Evolutionary conservation across 768 basidiomycete species (phyloP).

Genomic region (Chlorophyllum brunneum): DNA sequence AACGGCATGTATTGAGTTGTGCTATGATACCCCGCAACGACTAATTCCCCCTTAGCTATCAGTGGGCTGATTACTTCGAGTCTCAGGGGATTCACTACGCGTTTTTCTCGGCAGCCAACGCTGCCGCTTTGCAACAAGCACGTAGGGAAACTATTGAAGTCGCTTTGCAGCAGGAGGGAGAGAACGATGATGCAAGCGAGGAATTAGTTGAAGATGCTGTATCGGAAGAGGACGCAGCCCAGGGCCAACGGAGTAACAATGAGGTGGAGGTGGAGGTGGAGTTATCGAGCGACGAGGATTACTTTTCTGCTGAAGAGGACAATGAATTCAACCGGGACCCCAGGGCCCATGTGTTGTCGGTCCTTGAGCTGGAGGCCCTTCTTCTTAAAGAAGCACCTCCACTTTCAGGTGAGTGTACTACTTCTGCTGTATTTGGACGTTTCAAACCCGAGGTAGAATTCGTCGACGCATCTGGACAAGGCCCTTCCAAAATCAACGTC

Average conservation of each 20-base stretch:
- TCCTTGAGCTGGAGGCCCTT: constrained; percentile 82
- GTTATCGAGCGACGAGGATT: constrained; percentile 35
- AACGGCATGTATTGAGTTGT: constrained; percentile 53
- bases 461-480: constrained; percentile 48
- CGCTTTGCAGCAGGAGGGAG: constrained; percentile 15
- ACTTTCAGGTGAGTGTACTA: constrained; percentile 48
- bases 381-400: constrained; percentile 72
- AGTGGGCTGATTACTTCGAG: constrained; percentile 94
- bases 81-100: constrained; percentile 70
- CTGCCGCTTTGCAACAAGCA: constrained; percentile 77
- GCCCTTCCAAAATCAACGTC: constrained; percentile 65
- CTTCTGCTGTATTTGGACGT: neutral
- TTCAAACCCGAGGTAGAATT: constrained; percentile 44
- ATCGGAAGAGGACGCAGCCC: no score
- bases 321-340: constrained; percentile 50
- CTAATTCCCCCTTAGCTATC: constrained; percentile 40
- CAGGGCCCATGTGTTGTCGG: constrained; percentile 75
- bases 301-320: constrained; percentile 54
- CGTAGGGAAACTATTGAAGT: constrained; percentile 44
- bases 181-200: constrained; percentile 11
- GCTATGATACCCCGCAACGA: neutral
- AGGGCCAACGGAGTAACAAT: constrained; percentile 18
- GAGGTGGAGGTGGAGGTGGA: constrained; percentile 24
- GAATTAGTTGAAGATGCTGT: constrained; percentile 19
- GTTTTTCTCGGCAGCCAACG: constrained; percentile 92